A percentile compares a stretch with the other conserved stretches of the same genome.
These are phyloP conservation scores for Diaporthe sp. DNA, from an alignment of 2,329 filamentous ascomycete genomes.

Conservation along the genomic window DNA sequence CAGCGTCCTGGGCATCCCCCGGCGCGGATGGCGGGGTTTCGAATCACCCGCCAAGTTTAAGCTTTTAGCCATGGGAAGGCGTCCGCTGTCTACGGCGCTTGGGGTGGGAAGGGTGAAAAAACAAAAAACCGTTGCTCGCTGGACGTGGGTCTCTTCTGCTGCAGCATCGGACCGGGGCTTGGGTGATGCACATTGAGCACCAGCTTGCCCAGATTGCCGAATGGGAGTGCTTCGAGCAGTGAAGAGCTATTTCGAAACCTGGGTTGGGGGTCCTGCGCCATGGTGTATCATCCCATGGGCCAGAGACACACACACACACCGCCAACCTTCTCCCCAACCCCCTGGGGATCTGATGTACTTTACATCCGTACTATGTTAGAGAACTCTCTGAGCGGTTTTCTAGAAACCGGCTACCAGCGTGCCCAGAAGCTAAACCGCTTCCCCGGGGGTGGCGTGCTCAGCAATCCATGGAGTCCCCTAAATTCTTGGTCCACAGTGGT, in stretches of 20 bases:
- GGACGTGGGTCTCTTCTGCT: neutral
- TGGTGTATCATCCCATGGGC: slow-evolving; percentile 5
- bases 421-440: neutral
- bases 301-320: neutral
- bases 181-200: slow-evolving; percentile 1
- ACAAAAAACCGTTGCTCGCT: too few relatives aligned
- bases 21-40: slow-evolving; percentile 26
- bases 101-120: too few relatives aligned
- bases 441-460: neutral
- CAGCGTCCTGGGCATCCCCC: slow-evolving; percentile 15
- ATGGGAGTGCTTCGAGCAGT: neutral
- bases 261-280: slow-evolving; percentile 8
- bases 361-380: slow-evolving; percentile 14
- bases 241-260: slow-evolving; percentile 7
- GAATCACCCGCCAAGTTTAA: slow-evolving; percentile 29
- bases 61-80: slow-evolving; percentile 29
- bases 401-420: neutral
- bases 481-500: neutral
- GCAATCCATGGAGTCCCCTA: neutral
- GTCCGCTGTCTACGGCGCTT: slow-evolving; percentile 4
- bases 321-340: neutral
- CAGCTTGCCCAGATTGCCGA: neutral
- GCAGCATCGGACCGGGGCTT: slow-evolving; percentile 9
- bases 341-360: neutral
- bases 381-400: neutral